Conservation (phyloP, 1,139 yeast genomes). For the Hyphopichia fennica region DNA sequence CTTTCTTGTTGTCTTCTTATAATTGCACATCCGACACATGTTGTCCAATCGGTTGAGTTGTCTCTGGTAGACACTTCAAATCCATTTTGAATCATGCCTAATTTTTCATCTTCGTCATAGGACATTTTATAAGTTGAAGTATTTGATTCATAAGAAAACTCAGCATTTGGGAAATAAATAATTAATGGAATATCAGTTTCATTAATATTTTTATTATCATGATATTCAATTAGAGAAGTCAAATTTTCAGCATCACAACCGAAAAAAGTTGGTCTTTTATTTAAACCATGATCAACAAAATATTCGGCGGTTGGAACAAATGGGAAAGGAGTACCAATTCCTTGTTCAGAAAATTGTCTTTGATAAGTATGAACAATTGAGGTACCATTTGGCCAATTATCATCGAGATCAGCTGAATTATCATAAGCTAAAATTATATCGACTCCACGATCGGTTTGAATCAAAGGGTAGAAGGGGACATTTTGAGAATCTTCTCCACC, state of each 20-base stretch:
- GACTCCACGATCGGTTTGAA: constrained; percentile 68
- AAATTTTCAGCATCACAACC: constrained; percentile 39
- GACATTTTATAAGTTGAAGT: constrained; percentile 42
- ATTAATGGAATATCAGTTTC: constrained; percentile 41
- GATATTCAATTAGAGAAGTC: constrained; percentile 27
- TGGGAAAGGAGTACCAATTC: constrained; percentile 42
- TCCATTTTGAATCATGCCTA: constrained; percentile 36
- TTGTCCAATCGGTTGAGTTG: constrained; percentile 40
- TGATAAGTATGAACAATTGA: constrained; percentile 57
- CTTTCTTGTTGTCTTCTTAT: constrained; percentile 46
- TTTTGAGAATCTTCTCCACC: constrained; percentile 87
- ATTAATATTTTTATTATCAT: constrained; percentile 26
- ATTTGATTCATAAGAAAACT: constrained; percentile 33
- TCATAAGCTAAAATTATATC: constrained; percentile 85
- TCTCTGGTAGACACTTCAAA: constrained; percentile 37
- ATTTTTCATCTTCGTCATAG: constrained; percentile 34
- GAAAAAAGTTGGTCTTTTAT: constrained; percentile 38
- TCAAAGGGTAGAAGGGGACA: constrained; percentile 74
- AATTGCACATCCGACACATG: constrained; percentile 49
- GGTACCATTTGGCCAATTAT: constrained; percentile 76
- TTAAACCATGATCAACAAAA: constrained; percentile 28
- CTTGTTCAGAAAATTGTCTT: constrained; percentile 48
- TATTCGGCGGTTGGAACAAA: constrained; percentile 34
- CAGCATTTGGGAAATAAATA: constrained; percentile 36
- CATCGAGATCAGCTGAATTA: constrained; percentile 74